These are phyloP conservation scores for Diaporthe citriasiana DNA, from an alignment of 2,329 filamentous ascomycete genomes.

Conservation along the genomic window DNA sequence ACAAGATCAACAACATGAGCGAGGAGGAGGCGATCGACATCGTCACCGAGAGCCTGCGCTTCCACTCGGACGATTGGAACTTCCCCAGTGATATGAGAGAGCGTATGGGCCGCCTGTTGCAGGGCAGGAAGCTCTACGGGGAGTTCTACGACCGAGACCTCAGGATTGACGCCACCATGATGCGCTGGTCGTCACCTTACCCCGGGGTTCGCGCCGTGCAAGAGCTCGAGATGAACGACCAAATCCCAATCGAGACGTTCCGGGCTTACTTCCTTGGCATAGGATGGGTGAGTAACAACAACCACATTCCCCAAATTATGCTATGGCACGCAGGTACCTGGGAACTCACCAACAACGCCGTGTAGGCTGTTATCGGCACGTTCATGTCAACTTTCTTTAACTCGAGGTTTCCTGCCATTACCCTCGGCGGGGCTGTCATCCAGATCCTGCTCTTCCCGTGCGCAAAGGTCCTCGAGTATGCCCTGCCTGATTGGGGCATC, in stretches of 20 bases:
- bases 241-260: conserved; percentile 57
- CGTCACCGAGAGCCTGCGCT: conserved; percentile 54
- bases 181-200: conserved; percentile 59
- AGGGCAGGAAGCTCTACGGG: conserved; percentile 56
- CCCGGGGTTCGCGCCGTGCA: conserved; percentile 58
- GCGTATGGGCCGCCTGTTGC: conserved; percentile 56
- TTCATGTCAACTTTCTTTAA: conserved; percentile 59
- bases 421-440: conserved; percentile 54
- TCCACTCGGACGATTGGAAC: conserved; percentile 61
- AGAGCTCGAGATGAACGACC: conserved; percentile 53
- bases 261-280: conserved; percentile 59
- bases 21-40: conserved; percentile 59
- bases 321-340: too few relatives aligned
- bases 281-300: conserved; percentile 47
- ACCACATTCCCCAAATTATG: too few relatives aligned
- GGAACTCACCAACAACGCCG: not conserved
- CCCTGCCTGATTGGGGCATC: conserved; percentile 61
- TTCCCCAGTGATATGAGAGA: conserved; percentile 59
- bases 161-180: conserved; percentile 56
- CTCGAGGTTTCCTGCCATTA: conserved; percentile 56
- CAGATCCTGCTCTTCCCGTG: conserved; percentile 64
- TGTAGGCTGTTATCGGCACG: conserved; percentile 53
- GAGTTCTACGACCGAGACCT: conserved; percentile 58
- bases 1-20: conserved; percentile 58
- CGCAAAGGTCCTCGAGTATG: conserved; percentile 58